Base-by-base conservation (phyloP, 129 eudicot genomes). In the Flaveria sonorensis region DNA sequence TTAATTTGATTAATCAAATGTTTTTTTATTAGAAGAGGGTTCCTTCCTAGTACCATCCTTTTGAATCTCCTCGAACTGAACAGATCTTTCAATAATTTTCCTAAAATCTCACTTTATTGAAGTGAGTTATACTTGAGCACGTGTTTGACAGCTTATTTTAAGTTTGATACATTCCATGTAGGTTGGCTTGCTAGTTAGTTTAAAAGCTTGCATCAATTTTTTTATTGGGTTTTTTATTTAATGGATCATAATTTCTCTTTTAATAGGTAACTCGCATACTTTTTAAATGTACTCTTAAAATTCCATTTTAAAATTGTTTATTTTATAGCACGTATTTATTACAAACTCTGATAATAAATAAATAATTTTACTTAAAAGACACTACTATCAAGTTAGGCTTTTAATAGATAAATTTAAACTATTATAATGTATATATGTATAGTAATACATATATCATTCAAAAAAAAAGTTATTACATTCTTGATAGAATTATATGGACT, bases 51-150 rank as follows among this genome's bases (percentile, higher is more conserved):
- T 71, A 63, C 48, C 78, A 66, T 77, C 86, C 71, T 64, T 82
- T 77, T 77, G 62, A 66, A 73, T 77, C 82, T 53, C 75, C 62
- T 55, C 57, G 60, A 76, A 69, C 23, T 63, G 56, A 32, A 61
- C 16, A 14, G 53, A 70, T 78, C 72, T 70, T 53, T 51, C 43
- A 79, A 79, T 79, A 71, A 79, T 61, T 63, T 59, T 36, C 59
- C 53, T 43, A 80, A 50, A 59, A 81, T 68, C 81, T 76, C 56
- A 72, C 30, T 83, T 47, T 73, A 52, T 45, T 56, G 69, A 71
- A 81, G 83, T 50, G 36, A 73, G 72, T 80, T 83, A 83, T 78
- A 69, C 70, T 70, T 50, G 40, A 68, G 89, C 93, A 88, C 88
- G 93, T 86, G 93, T 71, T 79, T 79, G 83, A 69, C 55, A 76